Percentiles rank a stretch among this genome's conserved stretches.
phyloP scores from a whole-genome alignment of 306 rosid species.

The Trifolium dubium region DNA sequence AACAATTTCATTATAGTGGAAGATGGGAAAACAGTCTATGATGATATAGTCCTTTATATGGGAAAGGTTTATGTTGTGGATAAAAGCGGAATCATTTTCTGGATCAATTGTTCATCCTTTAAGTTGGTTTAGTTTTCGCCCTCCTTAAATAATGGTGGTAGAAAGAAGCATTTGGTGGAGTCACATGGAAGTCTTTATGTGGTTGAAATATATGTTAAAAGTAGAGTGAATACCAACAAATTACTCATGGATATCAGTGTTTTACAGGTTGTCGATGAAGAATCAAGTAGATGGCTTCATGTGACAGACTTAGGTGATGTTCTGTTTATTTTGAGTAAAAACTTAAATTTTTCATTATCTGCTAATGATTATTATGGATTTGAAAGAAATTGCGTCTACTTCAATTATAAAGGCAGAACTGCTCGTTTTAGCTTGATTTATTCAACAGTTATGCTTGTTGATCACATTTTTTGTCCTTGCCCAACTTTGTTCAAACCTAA shows the following conservation, averaged over 20 bases:
- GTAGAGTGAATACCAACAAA: not conserved
- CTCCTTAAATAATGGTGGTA: conserved; percentile 4
- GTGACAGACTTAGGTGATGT: not conserved
- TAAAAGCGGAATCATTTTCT: conserved; percentile 42
- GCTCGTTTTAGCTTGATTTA: not conserved
- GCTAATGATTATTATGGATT: not conserved
- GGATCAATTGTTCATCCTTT: conserved; percentile 40
- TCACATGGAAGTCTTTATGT: conserved; percentile 48
- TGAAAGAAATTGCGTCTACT: not conserved
- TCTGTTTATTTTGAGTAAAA: too few relatives aligned
- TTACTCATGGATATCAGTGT: not conserved
- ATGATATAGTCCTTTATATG: conserved; percentile 45
- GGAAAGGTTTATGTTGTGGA: conserved; percentile 48
- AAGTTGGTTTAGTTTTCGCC: conserved; percentile 46
- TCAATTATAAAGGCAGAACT: too few relatives aligned
- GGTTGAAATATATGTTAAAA: conserved; percentile 40
- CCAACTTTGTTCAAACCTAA: not conserved
- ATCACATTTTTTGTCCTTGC: not conserved
- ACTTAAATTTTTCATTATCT: not conserved
- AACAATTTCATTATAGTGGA: conserved; percentile 21
- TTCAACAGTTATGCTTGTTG: not conserved
- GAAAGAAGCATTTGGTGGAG: conserved; percentile 47
- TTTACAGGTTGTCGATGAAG: not conserved
- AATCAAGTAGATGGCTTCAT: not conserved
- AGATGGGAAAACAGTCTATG: conserved; percentile 16